Evolutionary conservation across 2,329 filamentous ascomycete species (phyloP), one percentile per base, ranked within the genome.

Genomic region (Diaporthe nobilis): DNA sequence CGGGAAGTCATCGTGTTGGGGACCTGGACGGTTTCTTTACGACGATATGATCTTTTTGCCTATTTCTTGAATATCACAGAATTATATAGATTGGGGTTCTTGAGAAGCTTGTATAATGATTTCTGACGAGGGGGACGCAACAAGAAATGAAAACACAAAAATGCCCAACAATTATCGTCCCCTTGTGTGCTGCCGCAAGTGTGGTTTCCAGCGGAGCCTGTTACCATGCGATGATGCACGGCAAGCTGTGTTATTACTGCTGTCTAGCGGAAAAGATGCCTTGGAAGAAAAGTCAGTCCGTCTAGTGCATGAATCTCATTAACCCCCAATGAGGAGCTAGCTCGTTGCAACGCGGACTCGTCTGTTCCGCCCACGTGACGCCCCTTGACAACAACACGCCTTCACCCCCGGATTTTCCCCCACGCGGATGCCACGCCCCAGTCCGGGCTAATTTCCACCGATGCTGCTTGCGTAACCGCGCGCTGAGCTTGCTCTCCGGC

Each of bases 21-120:
- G 49, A 70, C 65, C 34, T 42, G 65, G 49, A 31, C n/a, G 49
- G 65, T 73, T 51, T 63, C 42, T 72, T 75, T 22, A 75, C 60
- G 74, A 75, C 49, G 74, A 75, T 28, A 75, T 60, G 74, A 75
- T 60, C 15, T 25, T 67, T 68, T 65, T 28, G 22, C n/a, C n/a
- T 42, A 31, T 49, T 47, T 60, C n/a, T 47, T 13, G 28, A 28
- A 34, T 42, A 58, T 55, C 67, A 74, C 28, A 68, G 67, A 39
- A 28, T 60, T 71, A 47, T 70, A 71, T 74, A 74, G 72, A 74
- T 58, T 57, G 63, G 74, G n/a, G 61, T 25, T 17, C 28, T 47
- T 37, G 7, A 25, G 34, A 42, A 55, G 47, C 25, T 68, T 68
- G 65, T 70, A 55, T 53, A 70, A 55, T 70, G 65, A 28, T 13